Evolutionary conservation across 1,139 yeast species (phyloP), one percentile per base, ranked within the genome.

Genomic region (Taphrina betulina): DNA sequence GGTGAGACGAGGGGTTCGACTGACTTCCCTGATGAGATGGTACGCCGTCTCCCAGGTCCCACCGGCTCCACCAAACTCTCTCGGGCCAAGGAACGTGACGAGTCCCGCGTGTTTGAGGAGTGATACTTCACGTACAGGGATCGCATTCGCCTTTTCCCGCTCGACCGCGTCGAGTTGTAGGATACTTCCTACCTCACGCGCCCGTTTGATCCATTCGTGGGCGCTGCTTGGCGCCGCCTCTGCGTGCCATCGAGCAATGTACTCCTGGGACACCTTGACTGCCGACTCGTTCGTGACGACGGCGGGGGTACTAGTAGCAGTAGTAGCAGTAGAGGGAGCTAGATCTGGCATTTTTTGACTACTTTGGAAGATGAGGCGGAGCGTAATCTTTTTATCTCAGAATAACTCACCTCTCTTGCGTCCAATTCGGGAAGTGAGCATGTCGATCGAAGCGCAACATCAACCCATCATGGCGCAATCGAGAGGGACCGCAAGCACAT

Each of bases 11-110:
- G n/a, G n/a, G n/a, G n/a, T n/a, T n/a, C n/a, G n/a, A n/a, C 26
- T 17, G 8, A 38, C 42, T 10, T 38, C 42, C 14, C 42, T 23
- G 10, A 38, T 38, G 42, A 38, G 42, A 7, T 38, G 17, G 28
- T 38, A 38, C 22, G 42, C 42, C 2, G 22, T 22, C 14, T 38
- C 42, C 42, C 42, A 38, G 7, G 42, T 38, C 23, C 42, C 42
- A 2, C 23, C 42, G 8, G 42, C 42, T 16, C 42, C 42, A 38
- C 42, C 42, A 20, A 38, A 38, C 42, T 38, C 24, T 3, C 14
- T 17, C 7, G 42, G 42, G 3, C 42, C 42, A 17, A 38, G 28
- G 10, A 19, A 38, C 4, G 42, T 38, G 23, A 38, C 42, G 26
- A 38, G 42, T 16, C 42, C 42, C 7, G 42, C 17, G 19, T 38